Percentiles rank a stretch among this genome's conserved stretches.
Evolutionary conservation across 1,139 yeast species (phyloP).

Genomic region (Geotrichum candidum): DNA sequence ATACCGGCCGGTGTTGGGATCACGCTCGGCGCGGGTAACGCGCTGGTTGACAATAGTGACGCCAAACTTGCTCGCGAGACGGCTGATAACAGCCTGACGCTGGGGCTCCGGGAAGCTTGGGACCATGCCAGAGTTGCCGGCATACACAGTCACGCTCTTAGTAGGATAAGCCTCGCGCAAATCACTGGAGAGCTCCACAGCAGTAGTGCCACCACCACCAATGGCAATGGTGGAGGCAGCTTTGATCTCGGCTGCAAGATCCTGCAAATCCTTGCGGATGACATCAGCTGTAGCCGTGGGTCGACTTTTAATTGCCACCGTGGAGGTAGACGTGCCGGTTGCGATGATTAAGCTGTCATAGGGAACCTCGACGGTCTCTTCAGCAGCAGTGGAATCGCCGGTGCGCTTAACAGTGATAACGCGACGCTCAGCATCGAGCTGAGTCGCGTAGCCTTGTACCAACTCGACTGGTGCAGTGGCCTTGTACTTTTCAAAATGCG

Average conservation of each 20-base stretch:
- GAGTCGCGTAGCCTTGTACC: conserved; percentile 34
- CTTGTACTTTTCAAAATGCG: conserved; percentile 18
- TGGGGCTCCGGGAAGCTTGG: conserved; percentile 19
- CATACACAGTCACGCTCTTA: conserved; percentile 25
- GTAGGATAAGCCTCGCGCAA: conserved; percentile 22
- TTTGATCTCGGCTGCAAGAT: conserved; percentile 66
- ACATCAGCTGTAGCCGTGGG: conserved; percentile 62
- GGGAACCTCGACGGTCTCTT: conserved; percentile 30
- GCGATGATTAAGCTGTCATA: conserved; percentile 78
- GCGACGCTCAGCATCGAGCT: conserved; percentile 25
- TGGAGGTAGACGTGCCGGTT: conserved; percentile 64
- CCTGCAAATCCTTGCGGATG: conserved; percentile 41
- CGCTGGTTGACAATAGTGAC: conserved; percentile 23
- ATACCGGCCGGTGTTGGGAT: background rate
- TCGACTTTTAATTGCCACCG: conserved; percentile 66
- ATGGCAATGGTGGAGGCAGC: conserved; percentile 70
- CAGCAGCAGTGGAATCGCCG: conserved; percentile 28
- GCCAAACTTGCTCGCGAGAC: conserved; percentile 21
- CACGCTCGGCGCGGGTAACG: conserved; percentile 13
- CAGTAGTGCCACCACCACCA: conserved; percentile 92
- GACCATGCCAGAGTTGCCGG: conserved; percentile 24
- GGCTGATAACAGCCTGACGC: conserved; percentile 12
- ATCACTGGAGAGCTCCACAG: conserved; percentile 86
- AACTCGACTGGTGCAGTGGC: conserved; percentile 14
- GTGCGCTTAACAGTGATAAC: conserved; percentile 29